phyloP scores from a whole-genome alignment of 2,329 filamentous ascomycete species.

The Sclerotinia sclerotiorum region DNA sequence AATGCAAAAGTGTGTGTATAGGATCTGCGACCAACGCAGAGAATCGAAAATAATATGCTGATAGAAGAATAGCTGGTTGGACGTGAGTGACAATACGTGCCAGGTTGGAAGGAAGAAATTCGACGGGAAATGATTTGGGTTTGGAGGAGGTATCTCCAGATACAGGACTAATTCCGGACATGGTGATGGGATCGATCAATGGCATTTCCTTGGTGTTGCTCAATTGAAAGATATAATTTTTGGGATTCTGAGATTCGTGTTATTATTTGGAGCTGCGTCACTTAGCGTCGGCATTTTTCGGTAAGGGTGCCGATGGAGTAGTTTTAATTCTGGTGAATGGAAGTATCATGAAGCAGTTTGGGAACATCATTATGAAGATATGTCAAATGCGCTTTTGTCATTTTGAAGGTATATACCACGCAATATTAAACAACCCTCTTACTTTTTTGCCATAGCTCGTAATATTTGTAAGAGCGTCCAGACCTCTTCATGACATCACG shows the following conservation, averaged over 20 bases:
- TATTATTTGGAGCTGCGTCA: slow-evolving; percentile 12
- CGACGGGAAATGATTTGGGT: slow-evolving; percentile 35
- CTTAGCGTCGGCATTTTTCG: slow-evolving; percentile 20
- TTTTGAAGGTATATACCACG: neutral
- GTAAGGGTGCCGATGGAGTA: neutral
- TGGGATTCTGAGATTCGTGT: slow-evolving; percentile 5
- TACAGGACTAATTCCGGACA: slow-evolving; percentile 31
- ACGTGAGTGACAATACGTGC: slow-evolving; percentile 60
- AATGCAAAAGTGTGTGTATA: slow-evolving; percentile 58
- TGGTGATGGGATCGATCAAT: slow-evolving; percentile 39
- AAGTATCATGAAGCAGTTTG: neutral
- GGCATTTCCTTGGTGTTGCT: slow-evolving; percentile 31
- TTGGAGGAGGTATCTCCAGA: slow-evolving; percentile 14
- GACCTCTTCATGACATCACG: neutral
- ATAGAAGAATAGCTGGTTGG: slow-evolving; percentile 67
- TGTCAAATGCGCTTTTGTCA: neutral
- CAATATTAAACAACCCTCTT: neutral
- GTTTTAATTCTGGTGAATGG: slow-evolving; percentile 12
- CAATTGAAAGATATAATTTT: neutral
- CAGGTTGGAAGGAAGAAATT: slow-evolving; percentile 39
- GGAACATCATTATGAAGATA: neutral
- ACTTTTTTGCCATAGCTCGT: neutral
- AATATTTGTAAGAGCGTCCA: neutral
- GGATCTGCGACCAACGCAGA: slow-evolving; percentile 67
- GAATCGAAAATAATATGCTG: slow-evolving; percentile 64